Percentiles rank a stretch among this genome's conserved stretches.
Conservation (phyloP, 441 rosid genomes). For the Manihot esculenta region DNA sequence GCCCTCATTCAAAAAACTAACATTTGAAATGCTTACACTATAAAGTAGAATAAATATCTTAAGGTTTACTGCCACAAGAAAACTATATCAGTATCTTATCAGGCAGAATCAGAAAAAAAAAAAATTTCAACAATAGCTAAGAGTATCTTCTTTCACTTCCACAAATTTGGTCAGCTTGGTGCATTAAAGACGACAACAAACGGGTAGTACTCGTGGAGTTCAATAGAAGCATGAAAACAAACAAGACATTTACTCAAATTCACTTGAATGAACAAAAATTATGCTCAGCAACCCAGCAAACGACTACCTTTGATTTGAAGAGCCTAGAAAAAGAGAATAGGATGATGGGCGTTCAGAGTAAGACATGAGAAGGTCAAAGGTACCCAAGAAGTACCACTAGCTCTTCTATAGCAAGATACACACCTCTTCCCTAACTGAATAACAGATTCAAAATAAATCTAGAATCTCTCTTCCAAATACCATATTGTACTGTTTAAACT, state of each 20-base stretch:
- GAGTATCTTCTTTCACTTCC: not conserved
- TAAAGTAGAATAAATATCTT: not conserved
- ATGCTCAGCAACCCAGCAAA: not conserved
- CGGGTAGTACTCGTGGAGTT: not conserved
- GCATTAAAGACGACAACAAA: not conserved
- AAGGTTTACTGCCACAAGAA: not conserved
- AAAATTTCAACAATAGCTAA: not conserved
- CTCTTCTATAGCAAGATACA: not conserved
- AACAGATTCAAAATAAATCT: not conserved
- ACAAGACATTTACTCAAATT: not conserved
- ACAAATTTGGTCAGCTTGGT: not conserved
- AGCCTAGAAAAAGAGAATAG: not conserved
- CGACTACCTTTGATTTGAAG: not conserved
- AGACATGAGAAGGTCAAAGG: not conserved
- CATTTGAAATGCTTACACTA: conserved; percentile 5
- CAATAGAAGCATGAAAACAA: not conserved
- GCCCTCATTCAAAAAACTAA: conserved; percentile 22
- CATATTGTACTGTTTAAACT: not conserved
- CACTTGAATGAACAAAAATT: not conserved
- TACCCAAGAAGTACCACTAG: not conserved
- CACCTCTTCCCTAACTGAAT: not conserved
- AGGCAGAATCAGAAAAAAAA: not conserved
- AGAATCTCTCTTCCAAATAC: not conserved
- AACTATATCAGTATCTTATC: not conserved
- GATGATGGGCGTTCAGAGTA: not conserved